Base-by-base conservation (phyloP, 2,329 filamentous ascomycete genomes). In the Xenoacremonium recifei region DNA sequence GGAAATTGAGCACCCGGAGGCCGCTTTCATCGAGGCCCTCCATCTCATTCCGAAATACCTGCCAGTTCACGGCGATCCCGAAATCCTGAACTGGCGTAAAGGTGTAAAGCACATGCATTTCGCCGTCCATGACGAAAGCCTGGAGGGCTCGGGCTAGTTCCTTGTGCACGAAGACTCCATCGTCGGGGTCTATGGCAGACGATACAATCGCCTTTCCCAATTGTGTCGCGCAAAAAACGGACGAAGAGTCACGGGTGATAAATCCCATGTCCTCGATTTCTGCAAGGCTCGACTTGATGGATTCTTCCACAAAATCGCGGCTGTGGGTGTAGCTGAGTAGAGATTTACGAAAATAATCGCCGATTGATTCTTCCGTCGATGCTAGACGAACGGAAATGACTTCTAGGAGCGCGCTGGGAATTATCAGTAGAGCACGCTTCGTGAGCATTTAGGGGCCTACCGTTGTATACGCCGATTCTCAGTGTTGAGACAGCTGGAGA, bases 71-170 rank as follows among this genome's bases (percentile, higher is more conserved):
- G 7, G 71, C 67, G 3, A 73, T 65, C 2, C 67, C 68, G 19
- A 71, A 67, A 35, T 77, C 71, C 35, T 87, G 81, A 3, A 90
- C 75, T 0, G 87, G 87, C 0, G 87, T 89, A 49, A 90, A 89
- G 27, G 80, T 82, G 59, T 90, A 91, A 35, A 89, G 75, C 11
- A 88, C 76, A 55, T 90, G 87, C 81, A 91, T 84, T 48, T 91
- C 87, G 4, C 85, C 83, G 56, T 90, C 85, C 78, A 91, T 83
- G 11, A 89, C 87, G 55, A 91, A 90, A 2, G 83, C 84, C 46
- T 77, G 71, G 3, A 90, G 70, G 1, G 86, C 84, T 50, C 76
- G 76, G 43, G 74, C 73, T 35, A 90, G 70, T 61, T 91, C 87
- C 34, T 79, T 72, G 52, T 89, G 71, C 15, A 90, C 75, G 53